Percentiles rank a stretch among this genome's conserved stretches.
Conservation (phyloP, 2,329 filamentous ascomycete genomes). For the Aspergillus quadricinctus region DNA sequence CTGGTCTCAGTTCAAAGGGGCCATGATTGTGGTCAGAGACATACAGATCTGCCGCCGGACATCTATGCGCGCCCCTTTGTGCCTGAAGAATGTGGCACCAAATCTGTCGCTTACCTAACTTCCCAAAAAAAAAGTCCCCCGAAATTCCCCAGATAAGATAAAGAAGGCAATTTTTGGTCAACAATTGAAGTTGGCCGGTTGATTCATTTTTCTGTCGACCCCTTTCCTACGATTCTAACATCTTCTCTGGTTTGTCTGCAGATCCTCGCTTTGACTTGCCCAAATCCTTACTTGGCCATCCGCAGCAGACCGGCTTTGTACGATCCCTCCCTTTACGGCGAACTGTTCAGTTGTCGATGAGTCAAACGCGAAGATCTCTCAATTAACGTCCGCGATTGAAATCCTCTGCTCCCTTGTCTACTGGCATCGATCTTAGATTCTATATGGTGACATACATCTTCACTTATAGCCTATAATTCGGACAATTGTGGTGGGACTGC, state of each 20-base stretch:
- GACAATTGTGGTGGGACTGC: not conserved
- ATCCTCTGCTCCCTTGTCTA: not conserved
- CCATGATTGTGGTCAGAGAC: not conserved
- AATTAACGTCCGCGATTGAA: not conserved
- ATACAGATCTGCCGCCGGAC: not conserved
- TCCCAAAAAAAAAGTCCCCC: not conserved
- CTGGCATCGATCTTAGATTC: not conserved
- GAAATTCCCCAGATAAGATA: not conserved
- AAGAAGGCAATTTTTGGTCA: not conserved
- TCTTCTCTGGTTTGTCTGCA: not conserved
- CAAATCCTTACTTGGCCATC: not conserved
- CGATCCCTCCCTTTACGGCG: not conserved
- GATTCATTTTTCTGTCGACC: not conserved
- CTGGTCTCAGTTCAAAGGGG: not conserved
- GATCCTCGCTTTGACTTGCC: not conserved
- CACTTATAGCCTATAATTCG: conserved; percentile 16
- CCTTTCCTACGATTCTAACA: not conserved
- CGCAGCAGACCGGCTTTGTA: not conserved
- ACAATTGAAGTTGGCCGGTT: not conserved
- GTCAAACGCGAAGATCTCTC: not conserved
- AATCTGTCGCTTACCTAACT: not conserved
- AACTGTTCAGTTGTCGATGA: not conserved
- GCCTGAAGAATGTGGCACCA: not conserved
- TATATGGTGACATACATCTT: not conserved
- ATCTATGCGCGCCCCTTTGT: not conserved